These are phyloP conservation scores for Mycena vitilis DNA, from an alignment of 768 basidiomycete species.

Conservation along the genomic window DNA sequence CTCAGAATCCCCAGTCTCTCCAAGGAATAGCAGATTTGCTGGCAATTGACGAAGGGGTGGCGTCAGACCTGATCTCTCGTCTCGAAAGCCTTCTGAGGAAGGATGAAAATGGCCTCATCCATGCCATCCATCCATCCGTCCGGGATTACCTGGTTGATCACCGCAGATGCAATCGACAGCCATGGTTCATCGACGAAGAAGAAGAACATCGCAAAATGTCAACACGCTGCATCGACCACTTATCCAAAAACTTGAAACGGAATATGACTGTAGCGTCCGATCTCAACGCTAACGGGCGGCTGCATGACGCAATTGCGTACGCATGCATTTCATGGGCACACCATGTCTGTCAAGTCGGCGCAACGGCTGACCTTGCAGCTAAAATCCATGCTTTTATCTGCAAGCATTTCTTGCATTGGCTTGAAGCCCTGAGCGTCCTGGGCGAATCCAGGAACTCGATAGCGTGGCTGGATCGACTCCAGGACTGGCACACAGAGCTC, in stretches of 20 bases:
- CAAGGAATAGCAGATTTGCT: background rate
- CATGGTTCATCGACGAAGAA: constrained; percentile 4
- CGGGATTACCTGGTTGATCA: constrained; percentile 17
- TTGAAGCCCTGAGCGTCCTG: constrained; percentile 8
- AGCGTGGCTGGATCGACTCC: constrained; percentile 3
- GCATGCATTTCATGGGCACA: constrained; percentile 11
- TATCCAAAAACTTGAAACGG: background rate
- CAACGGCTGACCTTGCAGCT: background rate
- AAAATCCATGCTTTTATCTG: background rate
- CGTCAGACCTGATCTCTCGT: background rate
- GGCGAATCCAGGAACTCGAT: constrained; percentile 9
- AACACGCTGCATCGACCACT: background rate
- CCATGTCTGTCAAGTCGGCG: background rate
- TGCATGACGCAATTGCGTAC: constrained; percentile 11
- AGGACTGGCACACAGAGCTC: constrained; percentile 3
- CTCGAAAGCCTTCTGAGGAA: constrained; percentile 5
- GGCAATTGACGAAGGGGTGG: background rate
- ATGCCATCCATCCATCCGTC: constrained; percentile 14
- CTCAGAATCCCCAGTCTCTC: constrained; percentile 10
- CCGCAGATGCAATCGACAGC: background rate
- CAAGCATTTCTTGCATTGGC: constrained; percentile 15
- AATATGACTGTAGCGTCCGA: background rate
- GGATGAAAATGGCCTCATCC: background rate
- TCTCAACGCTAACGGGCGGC: background rate
- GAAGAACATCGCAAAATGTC: constrained; percentile 8